Conservation (phyloP, 306 rosid species). For the Cucurbita moschata region DNA sequence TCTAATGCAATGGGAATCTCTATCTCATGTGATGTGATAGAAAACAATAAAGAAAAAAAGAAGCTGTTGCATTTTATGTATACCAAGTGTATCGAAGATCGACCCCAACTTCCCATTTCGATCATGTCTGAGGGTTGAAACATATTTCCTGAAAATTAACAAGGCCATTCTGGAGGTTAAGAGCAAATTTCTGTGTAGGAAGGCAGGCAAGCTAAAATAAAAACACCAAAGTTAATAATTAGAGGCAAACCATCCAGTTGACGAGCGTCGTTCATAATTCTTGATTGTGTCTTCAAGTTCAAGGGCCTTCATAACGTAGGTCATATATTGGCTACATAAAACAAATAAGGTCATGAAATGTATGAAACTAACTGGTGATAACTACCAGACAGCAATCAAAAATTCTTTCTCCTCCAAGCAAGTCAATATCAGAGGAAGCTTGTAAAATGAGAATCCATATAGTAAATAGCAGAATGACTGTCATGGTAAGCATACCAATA, state of each 20-base stretch:
- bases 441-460: background rate
- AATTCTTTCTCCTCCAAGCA: background rate
- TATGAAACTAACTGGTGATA: constrained; percentile 1
- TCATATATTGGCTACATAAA: constrained; percentile 74
- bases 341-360: constrained; percentile 12
- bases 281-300: constrained; percentile 68
- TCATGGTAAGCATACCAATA: background rate
- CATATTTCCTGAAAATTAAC: constrained; percentile 59
- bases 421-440: background rate
- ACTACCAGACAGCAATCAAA: constrained; percentile 5
- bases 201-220: background rate
- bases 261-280: constrained; percentile 56
- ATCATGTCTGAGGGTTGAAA: constrained; percentile 61
- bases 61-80: background rate
- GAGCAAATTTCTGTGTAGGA: background rate
- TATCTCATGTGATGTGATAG: background rate
- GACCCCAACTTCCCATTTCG: constrained; percentile 54
- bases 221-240: constrained; percentile 2
- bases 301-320: constrained; percentile 69
- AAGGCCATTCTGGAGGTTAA: constrained; percentile 2
- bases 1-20: background rate
- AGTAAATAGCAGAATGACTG: background rate
- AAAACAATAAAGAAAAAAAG: background rate
- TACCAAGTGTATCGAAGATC: constrained; percentile 55
- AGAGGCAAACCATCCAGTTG: constrained; percentile 80